Evolutionary conservation across 2,329 filamentous ascomycete genomes (phyloP), one percentile per base, ranked within the genome.

Genomic region (Neonectria neomacrospora): DNA sequence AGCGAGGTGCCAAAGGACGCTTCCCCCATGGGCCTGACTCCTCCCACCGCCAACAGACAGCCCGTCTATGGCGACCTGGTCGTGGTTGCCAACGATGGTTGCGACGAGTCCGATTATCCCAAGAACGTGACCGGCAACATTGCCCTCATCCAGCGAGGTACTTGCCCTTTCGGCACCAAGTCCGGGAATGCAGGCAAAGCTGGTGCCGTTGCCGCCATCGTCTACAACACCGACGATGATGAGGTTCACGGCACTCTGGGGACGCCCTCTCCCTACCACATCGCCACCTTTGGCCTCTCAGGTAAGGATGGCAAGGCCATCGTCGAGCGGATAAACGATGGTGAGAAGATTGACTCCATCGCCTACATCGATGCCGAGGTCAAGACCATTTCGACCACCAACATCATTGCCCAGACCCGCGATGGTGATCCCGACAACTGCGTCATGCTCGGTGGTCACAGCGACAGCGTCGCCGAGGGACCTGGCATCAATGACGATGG

Each of bases 401-500:
- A 91, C 74, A 83, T 91, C 65, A 79, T 91, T 52, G 87, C 87
- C 2, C 87, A 90, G 78, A 91, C 88, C 0, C 78, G 76, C 0
- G 81, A 77, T 12, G 87, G 89, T 9, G 88, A 90, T 73, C 80
- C 79, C 2, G 80, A 89, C 34, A 89, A 90, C 78, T 88, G 86
- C 69, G 86, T 90, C 48, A 87, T 89, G 85, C 81, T 90, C 0
- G 88, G 88, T 18, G 88, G 83, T 2, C 88, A 91, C 79, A 88
- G 83, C 34, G 88, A 90, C 74, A 86, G 85, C 65, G 88, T 90
- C 16, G 73, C 80, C 0, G 88, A 86, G 54, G 88, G 89, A 1
- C 88, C 88, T 1, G 91, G 91, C 20, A 93, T 94, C 82, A 94
- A 94, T 76, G 91, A 94, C 70, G 90, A 94, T 71, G 91, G 91